A percentile compares a stretch with the other conserved stretches of the same genome.
phyloP scores from a whole-genome alignment of 371 early-diverging fungal genomes.

The Syncephalastrum sp. region DNA sequence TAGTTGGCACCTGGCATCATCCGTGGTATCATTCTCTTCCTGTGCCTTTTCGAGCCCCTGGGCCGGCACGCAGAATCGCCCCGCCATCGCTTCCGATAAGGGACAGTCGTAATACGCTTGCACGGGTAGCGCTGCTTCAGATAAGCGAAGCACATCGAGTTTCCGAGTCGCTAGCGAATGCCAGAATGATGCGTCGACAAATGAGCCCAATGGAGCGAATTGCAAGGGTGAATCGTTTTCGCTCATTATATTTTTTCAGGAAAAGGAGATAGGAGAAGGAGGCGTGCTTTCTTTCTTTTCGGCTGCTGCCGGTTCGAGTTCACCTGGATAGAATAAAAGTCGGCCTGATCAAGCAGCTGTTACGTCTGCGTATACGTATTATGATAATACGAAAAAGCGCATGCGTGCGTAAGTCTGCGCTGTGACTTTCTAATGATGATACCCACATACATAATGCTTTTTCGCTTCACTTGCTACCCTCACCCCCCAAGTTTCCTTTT shows the following conservation, averaged over 20 bases:
- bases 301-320: not conserved
- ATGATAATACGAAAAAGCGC: too few species aligned
- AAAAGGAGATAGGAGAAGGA: not conserved
- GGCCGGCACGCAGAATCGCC: slow-evolving; percentile 31
- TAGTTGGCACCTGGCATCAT: slow-evolving; percentile 21
- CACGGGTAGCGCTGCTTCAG: slow-evolving; percentile 58
- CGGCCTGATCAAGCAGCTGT: not conserved
- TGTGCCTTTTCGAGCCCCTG: slow-evolving; percentile 25
- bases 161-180: slow-evolving; percentile 78
- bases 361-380: not conserved
- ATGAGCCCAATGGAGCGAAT: slow-evolving; percentile 80
- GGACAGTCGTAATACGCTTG: slow-evolving; percentile 58
- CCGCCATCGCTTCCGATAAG: slow-evolving; percentile 15
- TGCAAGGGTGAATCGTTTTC: slow-evolving; percentile 54
- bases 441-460: too few species aligned
- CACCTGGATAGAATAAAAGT: not conserved
- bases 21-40: not conserved
- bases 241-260: slow-evolving; percentile 2
- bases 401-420: too few species aligned
- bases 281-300: slow-evolving; percentile 1
- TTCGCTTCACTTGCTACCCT: too few species aligned
- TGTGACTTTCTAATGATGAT: too few species aligned
- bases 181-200: slow-evolving; percentile 92
- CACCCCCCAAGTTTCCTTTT: too few species aligned
- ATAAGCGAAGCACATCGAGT: slow-evolving; percentile 76